A percentile compares a stretch with the other conserved stretches of the same genome.
phyloP scores from a whole-genome alignment of 2,329 filamentous ascomycete genomes.

The Microdochium nivale region DNA sequence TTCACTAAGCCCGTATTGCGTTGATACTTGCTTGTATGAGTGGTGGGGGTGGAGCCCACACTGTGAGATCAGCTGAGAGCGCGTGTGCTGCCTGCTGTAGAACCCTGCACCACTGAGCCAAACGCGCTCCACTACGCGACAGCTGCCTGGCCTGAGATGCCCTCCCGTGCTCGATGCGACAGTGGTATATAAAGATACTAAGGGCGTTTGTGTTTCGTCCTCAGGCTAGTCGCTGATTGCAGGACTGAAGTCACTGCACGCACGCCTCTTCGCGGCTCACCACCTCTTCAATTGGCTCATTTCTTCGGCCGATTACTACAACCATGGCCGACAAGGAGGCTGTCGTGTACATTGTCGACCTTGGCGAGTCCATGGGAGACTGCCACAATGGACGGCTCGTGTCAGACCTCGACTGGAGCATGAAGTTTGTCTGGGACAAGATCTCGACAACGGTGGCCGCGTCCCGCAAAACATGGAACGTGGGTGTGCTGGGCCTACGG shows the following conservation, averaged over 20 bases:
- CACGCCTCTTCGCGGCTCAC: background rate
- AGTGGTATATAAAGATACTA: background rate
- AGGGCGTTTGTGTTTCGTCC: background rate
- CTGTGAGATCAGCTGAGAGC: background rate
- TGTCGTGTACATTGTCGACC: slow-evolving; percentile 83
- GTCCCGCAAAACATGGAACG: slow-evolving; percentile 62
- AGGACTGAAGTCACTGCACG: background rate
- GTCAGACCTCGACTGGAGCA: slow-evolving; percentile 78
- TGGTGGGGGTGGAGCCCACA: background rate
- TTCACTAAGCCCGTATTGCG: no score
- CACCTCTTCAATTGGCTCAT: background rate
- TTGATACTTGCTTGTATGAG: no score
- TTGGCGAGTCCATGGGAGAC: slow-evolving; percentile 77
- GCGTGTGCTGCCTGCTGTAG: slow-evolving; percentile 1
- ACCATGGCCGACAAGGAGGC: slow-evolving; percentile 89
- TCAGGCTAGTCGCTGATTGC: background rate
- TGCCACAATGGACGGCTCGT: slow-evolving; percentile 61
- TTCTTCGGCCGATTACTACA: slow-evolving; percentile 1
- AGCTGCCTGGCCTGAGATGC: slow-evolving; percentile 2
- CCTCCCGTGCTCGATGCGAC: background rate
- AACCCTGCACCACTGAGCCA: background rate
- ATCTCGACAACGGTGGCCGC: slow-evolving; percentile 62
- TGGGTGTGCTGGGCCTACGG: slow-evolving; percentile 76
- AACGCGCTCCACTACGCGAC: slow-evolving; percentile 1
- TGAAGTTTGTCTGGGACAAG: slow-evolving; percentile 94